phyloP scores from a whole-genome alignment of 1,284 basidiomycete genomes.

The Rhodotorula sp. region DNA sequence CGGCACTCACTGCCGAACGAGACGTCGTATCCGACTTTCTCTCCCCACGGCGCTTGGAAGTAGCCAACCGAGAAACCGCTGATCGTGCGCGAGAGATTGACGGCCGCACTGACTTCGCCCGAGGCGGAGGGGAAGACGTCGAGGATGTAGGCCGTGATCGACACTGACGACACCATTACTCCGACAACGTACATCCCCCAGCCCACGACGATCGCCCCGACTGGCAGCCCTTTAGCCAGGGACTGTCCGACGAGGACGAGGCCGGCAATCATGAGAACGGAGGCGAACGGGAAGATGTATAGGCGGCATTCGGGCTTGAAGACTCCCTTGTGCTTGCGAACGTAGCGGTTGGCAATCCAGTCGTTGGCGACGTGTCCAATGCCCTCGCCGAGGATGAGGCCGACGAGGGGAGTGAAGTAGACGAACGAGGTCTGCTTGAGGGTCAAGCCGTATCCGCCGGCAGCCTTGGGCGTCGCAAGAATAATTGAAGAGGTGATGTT shows the following conservation, averaged over 20 bases:
- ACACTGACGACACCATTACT: constrained; percentile 13
- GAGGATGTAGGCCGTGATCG: constrained; percentile 23
- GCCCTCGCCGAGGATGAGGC: constrained; percentile 27
- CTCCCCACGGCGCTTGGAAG: constrained; percentile 19
- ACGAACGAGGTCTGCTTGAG: constrained; percentile 26
- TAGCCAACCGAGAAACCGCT: constrained; percentile 1
- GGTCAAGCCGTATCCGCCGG: constrained; percentile 21
- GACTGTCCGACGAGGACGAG: constrained; percentile 29
- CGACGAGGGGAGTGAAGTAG: constrained; percentile 38
- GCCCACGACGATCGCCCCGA: constrained; percentile 23
- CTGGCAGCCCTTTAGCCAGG: constrained; percentile 12
- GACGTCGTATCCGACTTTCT: constrained; percentile 23
- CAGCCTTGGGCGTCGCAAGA: constrained; percentile 9
- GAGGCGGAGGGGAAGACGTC: constrained; percentile 27
- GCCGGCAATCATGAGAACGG: constrained; percentile 28
- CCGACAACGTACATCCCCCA: constrained; percentile 32
- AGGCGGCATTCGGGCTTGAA: constrained; percentile 34
- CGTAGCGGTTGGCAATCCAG: constrained; percentile 18
- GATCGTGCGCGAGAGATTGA: constrained; percentile 31
- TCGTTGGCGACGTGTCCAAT: constrained; percentile 37
- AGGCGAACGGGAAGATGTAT: constrained; percentile 18
- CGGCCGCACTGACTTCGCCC: constrained; percentile 27
- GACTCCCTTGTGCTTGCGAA: constrained; percentile 17
- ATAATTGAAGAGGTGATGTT: constrained; percentile 35
- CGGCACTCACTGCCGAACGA: constrained; percentile 27